phyloP scores from a whole-genome alignment of 345 rosid genomes.

The Toxicodendron radicans region DNA sequence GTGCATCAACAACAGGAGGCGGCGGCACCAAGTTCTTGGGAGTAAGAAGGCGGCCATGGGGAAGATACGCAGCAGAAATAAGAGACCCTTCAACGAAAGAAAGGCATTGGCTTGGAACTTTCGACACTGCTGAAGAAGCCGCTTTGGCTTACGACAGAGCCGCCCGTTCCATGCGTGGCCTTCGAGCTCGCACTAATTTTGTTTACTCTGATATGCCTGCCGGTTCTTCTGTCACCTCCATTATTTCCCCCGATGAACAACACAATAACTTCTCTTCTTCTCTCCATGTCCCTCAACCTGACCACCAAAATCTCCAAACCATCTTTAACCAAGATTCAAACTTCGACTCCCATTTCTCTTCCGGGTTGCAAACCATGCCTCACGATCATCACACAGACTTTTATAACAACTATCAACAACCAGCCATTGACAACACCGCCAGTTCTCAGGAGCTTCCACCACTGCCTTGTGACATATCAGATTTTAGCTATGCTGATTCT shows the following conservation, averaged over 20 bases:
- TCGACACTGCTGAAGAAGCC: constrained; percentile 84
- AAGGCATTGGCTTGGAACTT: constrained; percentile 87
- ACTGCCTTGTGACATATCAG: constrained; percentile 37
- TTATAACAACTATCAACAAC: background rate
- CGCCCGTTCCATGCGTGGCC: constrained; percentile 77
- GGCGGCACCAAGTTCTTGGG: constrained; percentile 58
- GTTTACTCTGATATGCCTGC: constrained; percentile 81
- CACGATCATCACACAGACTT: background rate
- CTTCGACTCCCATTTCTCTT: constrained; percentile 4
- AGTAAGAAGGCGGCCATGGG: constrained; percentile 86
- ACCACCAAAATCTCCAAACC: constrained; percentile 20
- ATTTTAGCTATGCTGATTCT: constrained; percentile 10
- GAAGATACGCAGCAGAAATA: constrained; percentile 82
- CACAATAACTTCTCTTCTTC: constrained; percentile 18
- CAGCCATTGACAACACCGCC: background rate
- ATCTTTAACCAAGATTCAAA: constrained; percentile 23
- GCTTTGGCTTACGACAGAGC: constrained; percentile 85
- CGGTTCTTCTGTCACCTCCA: constrained; percentile 73
- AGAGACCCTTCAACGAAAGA: constrained; percentile 82
- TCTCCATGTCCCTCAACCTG: constrained; percentile 17
- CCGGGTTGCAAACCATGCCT: constrained; percentile 11
- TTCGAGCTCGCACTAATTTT: constrained; percentile 76
- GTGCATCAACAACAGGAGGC: background rate
- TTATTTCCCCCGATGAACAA: constrained; percentile 65
- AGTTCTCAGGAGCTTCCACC: constrained; percentile 48